Conservation (phyloP, 2,329 filamentous ascomycete genomes). For the Aspergillus carbonarius region DNA sequence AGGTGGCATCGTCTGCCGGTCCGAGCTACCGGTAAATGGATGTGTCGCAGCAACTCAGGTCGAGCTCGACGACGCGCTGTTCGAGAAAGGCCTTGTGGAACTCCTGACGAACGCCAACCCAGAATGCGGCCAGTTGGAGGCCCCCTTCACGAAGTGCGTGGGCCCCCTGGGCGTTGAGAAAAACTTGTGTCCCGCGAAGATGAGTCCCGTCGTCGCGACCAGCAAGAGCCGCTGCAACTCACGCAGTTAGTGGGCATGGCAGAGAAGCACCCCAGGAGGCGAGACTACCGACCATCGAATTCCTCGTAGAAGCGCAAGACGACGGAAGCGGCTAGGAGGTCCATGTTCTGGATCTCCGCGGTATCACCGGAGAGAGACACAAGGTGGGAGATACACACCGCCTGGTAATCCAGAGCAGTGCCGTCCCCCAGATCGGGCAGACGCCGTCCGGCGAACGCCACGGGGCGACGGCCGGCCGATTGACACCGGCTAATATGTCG, state of each 20-base stretch:
- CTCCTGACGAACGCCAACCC: slow-evolving; percentile 50
- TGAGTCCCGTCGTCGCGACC: slow-evolving; percentile 21
- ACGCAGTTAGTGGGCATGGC: not conserved
- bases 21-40: slow-evolving; percentile 7
- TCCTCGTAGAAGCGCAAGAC: slow-evolving; percentile 47
- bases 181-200: slow-evolving; percentile 26
- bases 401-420: slow-evolving; percentile 41
- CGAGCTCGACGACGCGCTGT: slow-evolving; percentile 30
- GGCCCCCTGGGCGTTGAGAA: slow-evolving; percentile 19
- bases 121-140: slow-evolving; percentile 45
- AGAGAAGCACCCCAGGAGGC: not conserved
- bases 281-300: slow-evolving; percentile 26
- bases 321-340: slow-evolving; percentile 42
- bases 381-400: slow-evolving; percentile 39
- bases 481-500: slow-evolving; percentile 30
- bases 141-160: slow-evolving; percentile 16
- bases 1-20: slow-evolving; percentile 19
- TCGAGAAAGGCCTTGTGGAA: slow-evolving; percentile 46
- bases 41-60: slow-evolving; percentile 2
- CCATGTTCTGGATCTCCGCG: slow-evolving; percentile 4
- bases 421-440: slow-evolving; percentile 29
- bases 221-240: slow-evolving; percentile 17
- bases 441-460: slow-evolving; percentile 9
- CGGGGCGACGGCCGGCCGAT: slow-evolving; percentile 10
- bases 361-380: slow-evolving; percentile 26